Evolutionary conservation across 805 yeast species (phyloP).

Genomic region (Isabelozyma heimii): DNA sequence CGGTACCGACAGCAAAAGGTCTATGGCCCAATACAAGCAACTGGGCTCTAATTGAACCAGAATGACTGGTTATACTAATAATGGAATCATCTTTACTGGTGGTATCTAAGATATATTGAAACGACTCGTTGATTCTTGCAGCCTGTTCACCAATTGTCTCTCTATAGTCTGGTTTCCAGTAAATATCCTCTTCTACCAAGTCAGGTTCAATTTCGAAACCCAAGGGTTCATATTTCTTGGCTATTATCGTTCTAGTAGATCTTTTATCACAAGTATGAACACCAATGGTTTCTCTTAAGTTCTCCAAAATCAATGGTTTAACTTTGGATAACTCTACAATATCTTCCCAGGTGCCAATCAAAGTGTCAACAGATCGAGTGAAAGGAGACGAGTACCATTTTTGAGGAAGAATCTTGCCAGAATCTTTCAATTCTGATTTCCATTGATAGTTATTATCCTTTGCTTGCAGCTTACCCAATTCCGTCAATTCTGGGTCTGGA

Average conservation of each 20-base stretch:
- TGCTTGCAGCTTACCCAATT: constrained; percentile 45
- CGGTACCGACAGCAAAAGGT: constrained; percentile 48
- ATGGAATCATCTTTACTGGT: constrained; percentile 16
- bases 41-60: constrained; percentile 50
- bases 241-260: constrained; percentile 33
- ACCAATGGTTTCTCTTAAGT: constrained; percentile 48
- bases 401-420: constrained; percentile 34
- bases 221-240: constrained; percentile 33
- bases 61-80: constrained; percentile 47
- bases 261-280: constrained; percentile 51
- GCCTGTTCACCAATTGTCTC: constrained; percentile 43
- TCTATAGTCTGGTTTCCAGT: constrained; percentile 36
- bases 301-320: constrained; percentile 42
- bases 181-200: constrained; percentile 45
- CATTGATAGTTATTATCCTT: constrained; percentile 40
- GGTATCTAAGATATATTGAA: constrained; percentile 33
- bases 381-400: constrained; percentile 49
- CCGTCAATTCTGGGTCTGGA: constrained; percentile 51
- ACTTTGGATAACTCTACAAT: constrained; percentile 16
- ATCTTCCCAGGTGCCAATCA: constrained; percentile 46
- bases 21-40: constrained; percentile 48
- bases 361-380: constrained; percentile 49
- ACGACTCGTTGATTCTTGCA: constrained; percentile 28
- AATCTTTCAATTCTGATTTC: constrained; percentile 28
- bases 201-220: constrained; percentile 43